Evolutionary conservation across 129 eudicot genomes (phyloP).

Genomic region (Cynara cardunculus): DNA sequence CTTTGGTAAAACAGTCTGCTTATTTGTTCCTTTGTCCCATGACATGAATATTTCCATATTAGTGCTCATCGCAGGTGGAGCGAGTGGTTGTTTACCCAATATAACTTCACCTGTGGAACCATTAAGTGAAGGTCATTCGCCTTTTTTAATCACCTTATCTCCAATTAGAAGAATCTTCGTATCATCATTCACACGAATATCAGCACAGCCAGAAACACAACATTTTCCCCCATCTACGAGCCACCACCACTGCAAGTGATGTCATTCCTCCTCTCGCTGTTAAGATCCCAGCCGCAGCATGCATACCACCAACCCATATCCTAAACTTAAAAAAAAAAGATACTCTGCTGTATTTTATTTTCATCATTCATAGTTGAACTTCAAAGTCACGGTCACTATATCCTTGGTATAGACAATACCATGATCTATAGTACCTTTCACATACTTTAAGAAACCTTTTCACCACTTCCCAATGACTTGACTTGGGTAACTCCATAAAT

Average conservation of each 20-base stretch:
- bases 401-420: no score
- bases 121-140: conserved; percentile 94
- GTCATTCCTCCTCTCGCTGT: conserved; percentile 99
- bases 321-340: no score
- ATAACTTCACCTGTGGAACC: conserved; percentile 98
- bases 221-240: conserved; percentile 99
- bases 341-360: no score
- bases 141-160: conserved; percentile 63
- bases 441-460: no score
- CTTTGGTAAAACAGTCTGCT: no score
- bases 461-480: no score
- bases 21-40: no score
- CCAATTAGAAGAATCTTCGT: conserved; percentile 67
- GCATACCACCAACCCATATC: conserved; percentile 99
- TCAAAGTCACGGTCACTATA: no score
- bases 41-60: conserved; percentile 86
- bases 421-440: no score
- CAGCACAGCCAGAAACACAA: conserved; percentile 95
- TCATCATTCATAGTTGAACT: no score
- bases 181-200: conserved; percentile 80
- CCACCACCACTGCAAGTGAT: conserved; percentile 98
- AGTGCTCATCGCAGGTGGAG: conserved; percentile 84
- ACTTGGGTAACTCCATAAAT: no score
- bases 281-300: conserved; percentile 87
- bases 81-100: conserved; percentile 79